A percentile compares a stretch with the other conserved stretches of the same genome.
These are phyloP conservation scores for Chrysophaeum taylorii DNA, from an alignment of 352 stramenopile genomes.

Conservation along the genomic window DNA sequence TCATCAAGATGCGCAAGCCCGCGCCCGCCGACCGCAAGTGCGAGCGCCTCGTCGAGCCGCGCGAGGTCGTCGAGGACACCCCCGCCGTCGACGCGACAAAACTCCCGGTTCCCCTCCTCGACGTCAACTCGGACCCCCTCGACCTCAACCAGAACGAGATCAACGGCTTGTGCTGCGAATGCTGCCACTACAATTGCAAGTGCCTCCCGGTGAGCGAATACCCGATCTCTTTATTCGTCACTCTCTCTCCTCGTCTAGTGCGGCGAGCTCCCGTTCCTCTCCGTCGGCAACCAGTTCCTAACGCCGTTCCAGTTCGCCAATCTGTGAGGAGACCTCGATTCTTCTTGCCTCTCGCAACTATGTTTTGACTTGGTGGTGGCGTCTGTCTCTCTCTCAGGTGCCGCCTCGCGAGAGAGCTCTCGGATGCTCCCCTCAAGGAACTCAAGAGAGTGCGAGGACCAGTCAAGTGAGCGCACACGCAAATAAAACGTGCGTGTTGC, in stretches of 20 bases:
- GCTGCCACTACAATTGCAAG: not conserved
- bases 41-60: not conserved
- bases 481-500: no score
- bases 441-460: no score
- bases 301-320: slow-evolving; percentile 6
- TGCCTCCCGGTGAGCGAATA: not conserved
- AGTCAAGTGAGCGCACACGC: no score
- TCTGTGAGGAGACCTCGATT: no score
- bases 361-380: no score
- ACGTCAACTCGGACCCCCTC: not conserved
- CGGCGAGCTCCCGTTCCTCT: not conserved
- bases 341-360: no score
- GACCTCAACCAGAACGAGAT: not conserved
- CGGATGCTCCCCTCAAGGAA: not conserved
- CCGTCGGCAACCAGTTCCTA: slow-evolving; percentile 5
- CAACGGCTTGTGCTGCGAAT: not conserved
- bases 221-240: not conserved
- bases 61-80: not conserved
- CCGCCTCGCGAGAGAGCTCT: not conserved
- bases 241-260: not conserved
- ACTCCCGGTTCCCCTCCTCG: not conserved
- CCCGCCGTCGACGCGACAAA: not conserved
- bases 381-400: no score
- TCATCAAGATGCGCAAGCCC: slow-evolving; percentile 6
- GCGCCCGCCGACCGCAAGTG: not conserved